These are phyloP conservation scores for Kregervanrija pseudodelftensis DNA, from an alignment of 805 yeast species.

Conservation along the genomic window DNA sequence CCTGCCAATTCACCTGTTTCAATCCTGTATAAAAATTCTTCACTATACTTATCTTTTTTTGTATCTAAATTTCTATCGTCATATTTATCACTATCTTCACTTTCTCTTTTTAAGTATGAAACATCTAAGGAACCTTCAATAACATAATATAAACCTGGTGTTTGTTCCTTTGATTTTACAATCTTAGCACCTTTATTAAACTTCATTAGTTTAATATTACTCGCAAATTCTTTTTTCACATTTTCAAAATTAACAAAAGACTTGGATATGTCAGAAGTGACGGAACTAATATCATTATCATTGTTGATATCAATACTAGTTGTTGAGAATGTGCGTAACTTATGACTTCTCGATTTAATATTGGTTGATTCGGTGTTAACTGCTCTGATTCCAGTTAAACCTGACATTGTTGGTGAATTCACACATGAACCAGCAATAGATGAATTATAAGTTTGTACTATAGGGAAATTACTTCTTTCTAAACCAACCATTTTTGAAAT, in stretches of 20 bases:
- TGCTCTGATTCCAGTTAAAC: slow-evolving; percentile 6
- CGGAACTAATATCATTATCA: slow-evolving; percentile 7
- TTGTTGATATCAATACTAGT: slow-evolving; percentile 7
- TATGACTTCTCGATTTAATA: background rate
- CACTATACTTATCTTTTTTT: slow-evolving; percentile 10
- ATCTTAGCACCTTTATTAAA: slow-evolving; percentile 47
- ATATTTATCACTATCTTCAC: slow-evolving; percentile 8
- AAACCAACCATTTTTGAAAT: slow-evolving; percentile 66
- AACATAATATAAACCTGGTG: slow-evolving; percentile 73
- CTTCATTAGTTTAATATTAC: slow-evolving; percentile 48
- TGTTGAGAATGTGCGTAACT: slow-evolving; percentile 20
- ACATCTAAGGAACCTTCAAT: slow-evolving; percentile 75
- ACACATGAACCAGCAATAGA: slow-evolving; percentile 8
- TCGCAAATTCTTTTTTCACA: slow-evolving; percentile 53
- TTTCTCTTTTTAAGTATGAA: slow-evolving; percentile 31
- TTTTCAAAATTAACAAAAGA: slow-evolving; percentile 35
- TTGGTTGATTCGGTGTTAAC: slow-evolving; percentile 1
- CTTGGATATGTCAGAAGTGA: slow-evolving; percentile 14
- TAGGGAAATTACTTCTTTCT: slow-evolving; percentile 24
- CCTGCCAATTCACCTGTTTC: slow-evolving; percentile 83
- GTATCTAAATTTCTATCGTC: slow-evolving; percentile 5
- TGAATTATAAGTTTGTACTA: background rate
- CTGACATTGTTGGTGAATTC: slow-evolving; percentile 13
- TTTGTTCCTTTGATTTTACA: slow-evolving; percentile 55
- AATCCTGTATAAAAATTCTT: slow-evolving; percentile 48